Evolutionary conservation across 805 yeast species (phyloP).

Genomic region (Komagataella phaffii): DNA sequence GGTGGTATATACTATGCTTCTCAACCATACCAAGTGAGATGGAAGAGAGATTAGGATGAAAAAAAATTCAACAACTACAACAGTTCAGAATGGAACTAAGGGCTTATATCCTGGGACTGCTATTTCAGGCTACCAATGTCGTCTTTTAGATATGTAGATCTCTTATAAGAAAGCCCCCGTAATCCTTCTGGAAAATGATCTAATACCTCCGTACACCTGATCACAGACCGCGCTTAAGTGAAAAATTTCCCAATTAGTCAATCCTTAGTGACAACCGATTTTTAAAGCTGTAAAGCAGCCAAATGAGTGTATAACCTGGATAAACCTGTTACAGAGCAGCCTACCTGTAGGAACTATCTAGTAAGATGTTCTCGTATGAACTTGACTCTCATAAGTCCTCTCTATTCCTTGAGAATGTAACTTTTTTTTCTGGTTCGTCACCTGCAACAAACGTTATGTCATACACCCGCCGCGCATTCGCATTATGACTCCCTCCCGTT

Average conservation of each 20-base stretch:
- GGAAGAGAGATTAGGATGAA: conserved; percentile 34
- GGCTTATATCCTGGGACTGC: neutral
- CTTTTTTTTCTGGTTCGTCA: neutral
- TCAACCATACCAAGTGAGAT: conserved; percentile 33
- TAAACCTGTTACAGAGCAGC: neutral
- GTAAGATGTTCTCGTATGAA: neutral
- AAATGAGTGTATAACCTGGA: neutral
- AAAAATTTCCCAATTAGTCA: neutral
- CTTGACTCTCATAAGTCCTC: neutral
- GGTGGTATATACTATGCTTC: conserved; percentile 55
- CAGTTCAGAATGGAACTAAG: neutral
- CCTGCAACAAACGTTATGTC: neutral
- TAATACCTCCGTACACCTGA: neutral
- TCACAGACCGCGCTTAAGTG: neutral
- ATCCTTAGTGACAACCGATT: neutral
- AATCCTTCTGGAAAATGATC: conserved; percentile 2
- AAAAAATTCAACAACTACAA: neutral
- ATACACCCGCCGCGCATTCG: neutral
- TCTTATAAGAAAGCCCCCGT: neutral
- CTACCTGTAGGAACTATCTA: neutral
- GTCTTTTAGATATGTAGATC: neutral
- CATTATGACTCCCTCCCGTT: neutral
- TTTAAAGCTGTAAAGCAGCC: neutral
- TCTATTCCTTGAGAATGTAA: neutral
- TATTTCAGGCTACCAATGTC: neutral